phyloP scores from a whole-genome alignment of 2,329 filamentous ascomycete genomes.

The Hymenoscyphus infarciens region DNA sequence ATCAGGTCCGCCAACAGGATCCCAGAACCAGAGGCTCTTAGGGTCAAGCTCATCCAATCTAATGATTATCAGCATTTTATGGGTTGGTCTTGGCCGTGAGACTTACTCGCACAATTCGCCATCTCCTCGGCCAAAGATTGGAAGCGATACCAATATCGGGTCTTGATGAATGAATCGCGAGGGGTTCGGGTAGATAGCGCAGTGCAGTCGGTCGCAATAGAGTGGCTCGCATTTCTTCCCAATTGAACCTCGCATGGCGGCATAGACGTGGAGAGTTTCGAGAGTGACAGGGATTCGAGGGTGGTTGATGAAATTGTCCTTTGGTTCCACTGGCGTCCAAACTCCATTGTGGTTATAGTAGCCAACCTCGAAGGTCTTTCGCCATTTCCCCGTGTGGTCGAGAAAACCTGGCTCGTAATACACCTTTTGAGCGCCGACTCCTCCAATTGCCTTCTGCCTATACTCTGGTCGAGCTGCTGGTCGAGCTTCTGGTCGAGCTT shows the following conservation, averaged over 20 bases:
- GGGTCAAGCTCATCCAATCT: neutral
- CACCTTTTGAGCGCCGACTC: neutral
- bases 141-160: slow-evolving; percentile 6
- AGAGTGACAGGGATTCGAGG: slow-evolving; percentile 23
- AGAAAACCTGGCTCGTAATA: neutral
- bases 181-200: slow-evolving; percentile 16
- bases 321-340: neutral
- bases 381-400: neutral
- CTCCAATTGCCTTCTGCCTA: no score
- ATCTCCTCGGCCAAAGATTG: neutral
- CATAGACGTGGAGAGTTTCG: slow-evolving; percentile 23
- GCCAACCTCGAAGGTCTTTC: neutral
- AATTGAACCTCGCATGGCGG: slow-evolving; percentile 18
- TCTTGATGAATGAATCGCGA: slow-evolving; percentile 8
- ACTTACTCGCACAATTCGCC: neutral
- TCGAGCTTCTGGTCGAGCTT: no score
- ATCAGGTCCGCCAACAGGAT: slow-evolving; percentile 14
- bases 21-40: slow-evolving; percentile 14
- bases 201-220: slow-evolving; percentile 7
- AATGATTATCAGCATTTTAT: neutral
- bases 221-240: slow-evolving; percentile 18
- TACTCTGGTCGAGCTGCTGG: no score
- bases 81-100: neutral
- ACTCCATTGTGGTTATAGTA: neutral
- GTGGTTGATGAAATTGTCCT: slow-evolving; percentile 4